Conservation (phyloP, 2,329 filamentous ascomycete genomes). For the Calonectria ilicicola region DNA sequence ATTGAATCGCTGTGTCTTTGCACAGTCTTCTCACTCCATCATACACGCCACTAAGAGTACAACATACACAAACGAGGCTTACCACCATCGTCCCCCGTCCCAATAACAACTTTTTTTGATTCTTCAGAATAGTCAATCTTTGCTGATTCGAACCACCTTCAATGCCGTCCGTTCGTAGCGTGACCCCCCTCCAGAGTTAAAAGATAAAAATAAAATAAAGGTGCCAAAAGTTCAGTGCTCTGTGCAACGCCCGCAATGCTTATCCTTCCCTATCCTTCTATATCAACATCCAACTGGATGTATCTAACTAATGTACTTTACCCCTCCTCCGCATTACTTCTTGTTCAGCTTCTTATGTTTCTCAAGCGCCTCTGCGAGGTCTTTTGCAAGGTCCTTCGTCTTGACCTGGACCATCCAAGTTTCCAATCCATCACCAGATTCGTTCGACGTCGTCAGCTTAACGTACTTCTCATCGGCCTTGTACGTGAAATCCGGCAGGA, state of each 20-base stretch:
- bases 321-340: constrained; percentile 48
- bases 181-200: background rate
- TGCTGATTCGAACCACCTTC: constrained; percentile 25
- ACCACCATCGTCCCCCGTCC: constrained; percentile 6
- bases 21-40: background rate
- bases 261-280: constrained; percentile 43
- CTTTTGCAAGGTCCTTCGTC: constrained; percentile 68
- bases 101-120: constrained; percentile 37
- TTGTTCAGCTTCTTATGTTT: constrained; percentile 69
- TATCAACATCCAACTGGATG: constrained; percentile 33
- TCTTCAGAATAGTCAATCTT: constrained; percentile 37
- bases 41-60: background rate
- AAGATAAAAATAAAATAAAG: constrained; percentile 18
- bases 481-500: constrained; percentile 74
- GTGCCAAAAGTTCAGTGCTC: constrained; percentile 33
- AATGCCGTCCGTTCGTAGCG: constrained; percentile 10
- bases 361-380: constrained; percentile 64
- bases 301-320: constrained; percentile 42
- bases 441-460: constrained; percentile 68
- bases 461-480: constrained; percentile 71
- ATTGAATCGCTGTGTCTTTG: background rate
- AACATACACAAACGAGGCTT: background rate
- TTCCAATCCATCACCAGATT: constrained; percentile 70
- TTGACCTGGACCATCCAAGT: constrained; percentile 81
- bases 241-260: constrained; percentile 41